Conservation (phyloP, 1,139 yeast genomes). For the Blastobotrys raffinosifermentans region DNA sequence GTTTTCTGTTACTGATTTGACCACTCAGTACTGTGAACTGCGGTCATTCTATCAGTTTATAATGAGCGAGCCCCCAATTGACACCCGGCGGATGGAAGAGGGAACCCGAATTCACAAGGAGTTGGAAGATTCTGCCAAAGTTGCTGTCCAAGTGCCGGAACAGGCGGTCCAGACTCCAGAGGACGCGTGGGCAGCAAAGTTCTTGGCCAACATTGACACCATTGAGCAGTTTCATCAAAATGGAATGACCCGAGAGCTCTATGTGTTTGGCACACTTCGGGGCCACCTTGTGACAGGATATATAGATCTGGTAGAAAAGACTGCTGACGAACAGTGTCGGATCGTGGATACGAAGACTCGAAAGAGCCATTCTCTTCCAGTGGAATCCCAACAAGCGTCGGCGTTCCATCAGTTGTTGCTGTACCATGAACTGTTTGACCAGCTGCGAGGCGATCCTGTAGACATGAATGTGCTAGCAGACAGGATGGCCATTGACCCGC, state of each 20-base stretch:
- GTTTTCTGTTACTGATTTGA: slow-evolving; percentile 26
- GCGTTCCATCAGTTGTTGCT: slow-evolving; percentile 33
- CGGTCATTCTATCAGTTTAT: slow-evolving; percentile 19
- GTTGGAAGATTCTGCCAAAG: slow-evolving; percentile 22
- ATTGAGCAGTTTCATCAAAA: slow-evolving; percentile 4
- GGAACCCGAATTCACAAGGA: slow-evolving; percentile 28
- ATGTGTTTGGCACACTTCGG: slow-evolving; percentile 26
- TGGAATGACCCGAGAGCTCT: slow-evolving; percentile 27
- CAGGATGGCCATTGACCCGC: slow-evolving; percentile 3
- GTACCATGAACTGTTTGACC: slow-evolving; percentile 24
- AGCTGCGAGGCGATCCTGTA: slow-evolving; percentile 10
- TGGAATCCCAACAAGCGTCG: slow-evolving; percentile 21
- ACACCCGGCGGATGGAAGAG: slow-evolving; percentile 18
- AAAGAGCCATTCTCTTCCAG: slow-evolving; percentile 14
- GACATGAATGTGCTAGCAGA: slow-evolving; percentile 1
- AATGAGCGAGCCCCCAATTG: slow-evolving; percentile 5
- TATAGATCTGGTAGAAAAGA: slow-evolving; percentile 24
- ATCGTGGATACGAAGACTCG: slow-evolving; percentile 33
- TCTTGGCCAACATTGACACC: slow-evolving; percentile 9
- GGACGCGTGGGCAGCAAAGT: slow-evolving; percentile 19
- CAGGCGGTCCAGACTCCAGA: slow-evolving; percentile 9
- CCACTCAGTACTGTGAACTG: slow-evolving; percentile 27
- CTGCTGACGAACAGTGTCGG: slow-evolving; percentile 8
- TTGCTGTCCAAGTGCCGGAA: slow-evolving; percentile 5
- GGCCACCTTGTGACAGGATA: slow-evolving; percentile 27